Conservation (phyloP, 2,329 filamentous ascomycete genomes). For the Phialocephala sp. region DNA sequence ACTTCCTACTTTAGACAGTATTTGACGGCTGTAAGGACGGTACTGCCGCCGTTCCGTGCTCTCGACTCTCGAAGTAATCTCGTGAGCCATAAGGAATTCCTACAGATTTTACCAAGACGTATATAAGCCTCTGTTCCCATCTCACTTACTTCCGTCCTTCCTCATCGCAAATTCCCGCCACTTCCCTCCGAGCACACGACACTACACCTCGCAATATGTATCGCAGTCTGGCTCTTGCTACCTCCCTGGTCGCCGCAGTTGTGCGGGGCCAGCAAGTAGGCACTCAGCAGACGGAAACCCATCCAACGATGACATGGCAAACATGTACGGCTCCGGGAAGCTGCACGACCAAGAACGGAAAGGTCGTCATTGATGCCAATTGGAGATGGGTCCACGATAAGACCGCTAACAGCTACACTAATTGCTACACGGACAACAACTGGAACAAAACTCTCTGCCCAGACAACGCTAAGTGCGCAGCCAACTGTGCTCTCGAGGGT, state of each 20-base stretch:
- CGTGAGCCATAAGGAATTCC: not conserved
- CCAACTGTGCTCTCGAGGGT: slow-evolving; percentile 58
- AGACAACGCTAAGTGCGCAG: slow-evolving; percentile 50
- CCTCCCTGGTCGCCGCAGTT: slow-evolving; percentile 49
- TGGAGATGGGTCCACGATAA: slow-evolving; percentile 62
- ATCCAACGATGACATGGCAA: slow-evolving; percentile 57
- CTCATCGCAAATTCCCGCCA: not conserved
- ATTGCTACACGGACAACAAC: slow-evolving; percentile 49
- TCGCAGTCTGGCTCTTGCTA: slow-evolving; percentile 46
- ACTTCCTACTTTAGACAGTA: not conserved
- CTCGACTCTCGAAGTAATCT: not conserved
- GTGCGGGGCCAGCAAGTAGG: slow-evolving; percentile 54
- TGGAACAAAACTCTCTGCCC: slow-evolving; percentile 50
- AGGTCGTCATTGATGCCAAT: slow-evolving; percentile 59
- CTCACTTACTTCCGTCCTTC: not conserved
- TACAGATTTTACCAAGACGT: not conserved
- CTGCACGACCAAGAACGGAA: slow-evolving; percentile 54
- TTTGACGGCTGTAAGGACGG: slow-evolving; percentile 16
- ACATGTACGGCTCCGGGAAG: slow-evolving; percentile 51
- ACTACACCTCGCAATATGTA: slow-evolving; percentile 27
- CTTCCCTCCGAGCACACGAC: not conserved
- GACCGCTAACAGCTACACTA: slow-evolving; percentile 43
- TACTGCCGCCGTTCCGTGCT: slow-evolving; percentile 16
- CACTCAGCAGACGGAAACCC: slow-evolving; percentile 52
- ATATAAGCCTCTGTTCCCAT: slow-evolving; percentile 7